These are phyloP conservation scores for Allium cepa DNA, from an alignment of 106 monocot genomes.

Conservation along the genomic window DNA sequence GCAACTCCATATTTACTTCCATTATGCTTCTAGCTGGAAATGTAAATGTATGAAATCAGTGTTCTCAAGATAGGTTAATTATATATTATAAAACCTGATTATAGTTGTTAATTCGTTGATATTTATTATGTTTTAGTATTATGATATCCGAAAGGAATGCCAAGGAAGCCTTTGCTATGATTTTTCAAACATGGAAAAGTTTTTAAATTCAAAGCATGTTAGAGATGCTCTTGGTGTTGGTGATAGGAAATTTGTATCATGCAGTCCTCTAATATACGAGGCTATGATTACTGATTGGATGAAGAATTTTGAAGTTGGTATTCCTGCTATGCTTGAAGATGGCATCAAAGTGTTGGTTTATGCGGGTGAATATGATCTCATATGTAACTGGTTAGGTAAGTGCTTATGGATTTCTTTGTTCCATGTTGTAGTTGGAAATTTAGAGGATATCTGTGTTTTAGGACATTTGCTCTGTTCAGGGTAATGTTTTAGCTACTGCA, in stretches of 20 bases:
- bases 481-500: too few species aligned
- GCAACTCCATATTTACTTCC: conserved; percentile 60
- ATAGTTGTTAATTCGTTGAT: not conserved
- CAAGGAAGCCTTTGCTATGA: conserved; percentile 45
- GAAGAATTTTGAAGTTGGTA: conserved; percentile 48
- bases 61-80: not conserved
- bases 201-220: conserved; percentile 34
- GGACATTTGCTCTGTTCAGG: too few species aligned
- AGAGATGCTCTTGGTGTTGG: conserved; percentile 43
- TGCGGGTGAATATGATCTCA: conserved; percentile 48
- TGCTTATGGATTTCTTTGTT: too few species aligned
- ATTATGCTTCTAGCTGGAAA: conserved; percentile 49
- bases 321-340: conserved; percentile 37
- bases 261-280: conserved; percentile 32
- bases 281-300: conserved; percentile 49
- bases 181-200: conserved; percentile 54
- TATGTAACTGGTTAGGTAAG: conserved; percentile 47
- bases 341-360: conserved; percentile 33
- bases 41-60: conserved; percentile 34
- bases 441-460: not conserved
- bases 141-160: conserved; percentile 48
- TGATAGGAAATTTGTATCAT: conserved; percentile 33
- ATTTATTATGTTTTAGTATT: conserved; percentile 21
- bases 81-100: too few species aligned
- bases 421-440: too few species aligned